Conservation (phyloP, 371 early-diverging fungal species). For the Dinochytrium kinnereticum region DNA sequence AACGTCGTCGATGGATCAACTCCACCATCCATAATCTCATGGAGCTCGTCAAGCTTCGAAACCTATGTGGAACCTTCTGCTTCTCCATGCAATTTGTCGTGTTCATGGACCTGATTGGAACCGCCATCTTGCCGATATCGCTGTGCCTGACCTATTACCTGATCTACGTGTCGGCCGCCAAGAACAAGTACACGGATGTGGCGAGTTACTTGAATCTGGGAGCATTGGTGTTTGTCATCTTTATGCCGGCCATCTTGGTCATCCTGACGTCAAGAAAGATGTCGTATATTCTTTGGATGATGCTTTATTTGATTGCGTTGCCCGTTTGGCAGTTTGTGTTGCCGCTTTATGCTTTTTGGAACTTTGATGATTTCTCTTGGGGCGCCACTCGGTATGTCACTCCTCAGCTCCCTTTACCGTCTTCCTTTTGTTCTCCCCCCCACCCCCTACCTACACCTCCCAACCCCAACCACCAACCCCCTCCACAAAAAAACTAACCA, state of each 20-base stretch:
- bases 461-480: too few species aligned
- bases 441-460: too few species aligned
- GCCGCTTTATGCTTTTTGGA: constrained; percentile 97
- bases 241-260: constrained; percentile 29
- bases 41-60: constrained; percentile 86
- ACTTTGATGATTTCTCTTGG: constrained; percentile 98
- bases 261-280: constrained; percentile 26
- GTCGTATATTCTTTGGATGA: constrained; percentile 36
- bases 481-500: too few species aligned
- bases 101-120: constrained; percentile 94
- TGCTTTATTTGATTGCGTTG: constrained; percentile 32
- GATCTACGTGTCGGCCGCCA: constrained; percentile 52
- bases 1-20: constrained; percentile 98
- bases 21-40: constrained; percentile 96
- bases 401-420: too few species aligned
- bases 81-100: constrained; percentile 98
- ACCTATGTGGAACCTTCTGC: constrained; percentile 96
- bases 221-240: constrained; percentile 20
- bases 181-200: constrained; percentile 17
- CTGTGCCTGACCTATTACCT: constrained; percentile 88
- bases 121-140: constrained; percentile 94
- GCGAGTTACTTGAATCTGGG: constrained; percentile 20
- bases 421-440: too few species aligned
- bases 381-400: constrained; percentile 79
- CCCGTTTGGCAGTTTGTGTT: constrained; percentile 67